phyloP scores from a whole-genome alignment of 768 basidiomycete species.

The Gloeopeniophorella convolvens region DNA sequence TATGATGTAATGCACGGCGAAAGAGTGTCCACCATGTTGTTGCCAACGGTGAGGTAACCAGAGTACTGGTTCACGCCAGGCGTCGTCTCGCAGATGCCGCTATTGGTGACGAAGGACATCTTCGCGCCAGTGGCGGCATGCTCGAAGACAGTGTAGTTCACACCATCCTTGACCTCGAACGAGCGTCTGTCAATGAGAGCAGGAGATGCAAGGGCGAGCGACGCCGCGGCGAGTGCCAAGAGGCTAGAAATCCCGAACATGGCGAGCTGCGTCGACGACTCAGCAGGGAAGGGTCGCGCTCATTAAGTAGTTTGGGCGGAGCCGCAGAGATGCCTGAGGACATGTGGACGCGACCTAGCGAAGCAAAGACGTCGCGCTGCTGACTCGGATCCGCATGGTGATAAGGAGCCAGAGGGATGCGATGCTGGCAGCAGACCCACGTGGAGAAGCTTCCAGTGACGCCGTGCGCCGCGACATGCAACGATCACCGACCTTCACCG shows the following conservation, averaged over 20 bases:
- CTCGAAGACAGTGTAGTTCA: neutral
- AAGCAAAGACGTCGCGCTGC: neutral
- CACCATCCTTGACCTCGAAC: slow-evolving; percentile 1
- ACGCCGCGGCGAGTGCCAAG: neutral
- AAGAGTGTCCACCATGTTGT: neutral
- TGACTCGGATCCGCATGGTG: too few relatives aligned
- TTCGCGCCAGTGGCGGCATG: neutral
- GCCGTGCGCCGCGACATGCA: too few relatives aligned
- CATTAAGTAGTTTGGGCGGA: slow-evolving; percentile 2
- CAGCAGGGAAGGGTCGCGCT: neutral
- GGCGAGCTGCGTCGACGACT: neutral
- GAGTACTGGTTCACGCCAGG: neutral
- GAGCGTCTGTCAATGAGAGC: neutral
- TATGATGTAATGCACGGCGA: neutral
- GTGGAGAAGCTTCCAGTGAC: too few relatives aligned
- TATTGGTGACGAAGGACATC: neutral
- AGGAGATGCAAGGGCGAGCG: neutral
- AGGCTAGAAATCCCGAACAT: neutral
- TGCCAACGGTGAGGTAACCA: neutral
- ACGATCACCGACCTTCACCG: too few relatives aligned
- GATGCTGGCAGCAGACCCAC: neutral
- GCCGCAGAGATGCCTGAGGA: neutral
- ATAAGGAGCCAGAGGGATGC: too few relatives aligned
- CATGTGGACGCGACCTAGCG: neutral
- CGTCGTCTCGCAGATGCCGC: slow-evolving; percentile 1